Conservation (phyloP, 2,329 filamentous ascomycete genomes). For the Penicillium sp. region DNA sequence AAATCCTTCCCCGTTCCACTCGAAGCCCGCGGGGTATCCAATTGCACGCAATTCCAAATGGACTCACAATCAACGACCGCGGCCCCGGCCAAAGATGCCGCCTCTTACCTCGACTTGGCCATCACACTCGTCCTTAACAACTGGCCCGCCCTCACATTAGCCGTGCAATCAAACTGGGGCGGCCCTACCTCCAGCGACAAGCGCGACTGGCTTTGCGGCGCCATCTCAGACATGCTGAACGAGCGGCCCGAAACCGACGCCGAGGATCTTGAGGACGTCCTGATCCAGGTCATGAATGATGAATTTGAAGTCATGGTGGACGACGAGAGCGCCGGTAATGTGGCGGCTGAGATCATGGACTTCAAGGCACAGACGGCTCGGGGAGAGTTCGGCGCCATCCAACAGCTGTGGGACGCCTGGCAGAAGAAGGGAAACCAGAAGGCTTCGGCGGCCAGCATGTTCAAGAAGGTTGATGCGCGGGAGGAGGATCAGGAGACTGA, state of each 20-base stretch:
- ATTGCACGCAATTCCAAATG: constrained; percentile 19
- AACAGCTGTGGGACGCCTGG: constrained; percentile 57
- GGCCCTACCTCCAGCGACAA: constrained; percentile 81
- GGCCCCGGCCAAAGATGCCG: constrained; percentile 52
- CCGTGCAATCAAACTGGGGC: constrained; percentile 85
- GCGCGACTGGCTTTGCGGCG: constrained; percentile 94
- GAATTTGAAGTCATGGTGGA: constrained; percentile 94
- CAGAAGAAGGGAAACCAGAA: constrained; percentile 41
- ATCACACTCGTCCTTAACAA: constrained; percentile 82
- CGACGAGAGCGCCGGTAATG: constrained; percentile 76
- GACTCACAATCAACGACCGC: constrained; percentile 18
- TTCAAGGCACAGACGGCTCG: constrained; percentile 65
- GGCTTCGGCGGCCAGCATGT: constrained; percentile 35
- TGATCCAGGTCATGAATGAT: constrained; percentile 90
- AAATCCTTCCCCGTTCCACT: neutral
- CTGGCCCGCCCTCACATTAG: constrained; percentile 86
- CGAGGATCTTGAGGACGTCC: constrained; percentile 78
- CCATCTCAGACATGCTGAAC: constrained; percentile 76
- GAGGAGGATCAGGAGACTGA: constrained; percentile 61
- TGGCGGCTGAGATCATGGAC: constrained; percentile 72
- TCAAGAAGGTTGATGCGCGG: constrained; percentile 39
- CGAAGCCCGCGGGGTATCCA: constrained; percentile 15
- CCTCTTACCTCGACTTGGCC: constrained; percentile 77
- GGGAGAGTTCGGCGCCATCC: constrained; percentile 67
- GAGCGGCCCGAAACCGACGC: constrained; percentile 65